Evolutionary conservation across 2,329 filamentous ascomycete species (phyloP).

Genomic region (Neophaeococcomyces aloes): DNA sequence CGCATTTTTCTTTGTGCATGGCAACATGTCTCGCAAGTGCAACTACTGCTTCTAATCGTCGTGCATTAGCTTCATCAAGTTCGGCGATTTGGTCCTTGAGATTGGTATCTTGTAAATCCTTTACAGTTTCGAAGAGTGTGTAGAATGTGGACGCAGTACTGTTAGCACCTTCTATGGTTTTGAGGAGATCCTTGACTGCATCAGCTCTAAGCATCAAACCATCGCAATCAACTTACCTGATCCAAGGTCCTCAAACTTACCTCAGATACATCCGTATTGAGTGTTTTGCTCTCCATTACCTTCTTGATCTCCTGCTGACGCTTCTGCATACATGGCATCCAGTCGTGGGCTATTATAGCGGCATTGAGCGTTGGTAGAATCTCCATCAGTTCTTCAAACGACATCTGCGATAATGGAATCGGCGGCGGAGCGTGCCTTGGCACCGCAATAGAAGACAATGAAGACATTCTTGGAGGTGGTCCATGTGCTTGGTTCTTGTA

Average conservation of each 20-base stretch:
- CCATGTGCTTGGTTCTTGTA: neutral
- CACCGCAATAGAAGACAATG: neutral
- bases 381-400: constrained; percentile 6
- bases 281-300: neutral
- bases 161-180: neutral
- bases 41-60: constrained; percentile 4
- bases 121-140: constrained; percentile 1
- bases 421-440: neutral
- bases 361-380: constrained; percentile 4
- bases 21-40: constrained; percentile 6
- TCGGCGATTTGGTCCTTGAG: neutral
- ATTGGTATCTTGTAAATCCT: constrained; percentile 2
- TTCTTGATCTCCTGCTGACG: constrained; percentile 3
- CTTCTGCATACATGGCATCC: constrained; percentile 5
- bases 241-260: neutral
- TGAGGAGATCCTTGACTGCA: neutral
- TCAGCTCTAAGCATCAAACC: neutral
- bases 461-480: constrained; percentile 3
- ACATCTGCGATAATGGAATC: constrained; percentile 5
- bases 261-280: neutral
- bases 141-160: neutral
- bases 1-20: constrained; percentile 7
- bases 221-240: neutral
- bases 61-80: constrained; percentile 1
- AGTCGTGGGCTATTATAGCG: constrained; percentile 7